phyloP scores from a whole-genome alignment of 2,329 filamentous ascomycete species.

The Trichothecium roseum region DNA sequence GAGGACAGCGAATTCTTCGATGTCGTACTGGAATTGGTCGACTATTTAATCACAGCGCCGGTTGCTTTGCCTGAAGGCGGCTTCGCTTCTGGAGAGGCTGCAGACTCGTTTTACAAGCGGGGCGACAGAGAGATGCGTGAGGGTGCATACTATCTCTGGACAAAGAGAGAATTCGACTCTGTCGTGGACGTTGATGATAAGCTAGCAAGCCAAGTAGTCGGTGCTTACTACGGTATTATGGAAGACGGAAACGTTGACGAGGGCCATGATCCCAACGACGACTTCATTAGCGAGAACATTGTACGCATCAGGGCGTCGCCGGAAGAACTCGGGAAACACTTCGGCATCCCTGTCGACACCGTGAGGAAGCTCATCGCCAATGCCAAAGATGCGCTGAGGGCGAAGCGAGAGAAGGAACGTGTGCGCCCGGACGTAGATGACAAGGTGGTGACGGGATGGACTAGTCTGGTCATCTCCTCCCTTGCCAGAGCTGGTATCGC shows the following conservation, averaged over 20 bases:
- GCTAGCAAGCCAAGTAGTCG: slow-evolving; percentile 61
- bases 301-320: slow-evolving; percentile 60
- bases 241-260: slow-evolving; percentile 78
- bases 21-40: slow-evolving; percentile 69
- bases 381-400: slow-evolving; percentile 57
- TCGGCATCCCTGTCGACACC: slow-evolving; percentile 60
- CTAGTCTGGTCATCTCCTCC: slow-evolving; percentile 76
- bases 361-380: slow-evolving; percentile 56
- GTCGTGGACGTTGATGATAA: slow-evolving; percentile 44
- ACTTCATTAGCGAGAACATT: slow-evolving; percentile 91
- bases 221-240: slow-evolving; percentile 74
- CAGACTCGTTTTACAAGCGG: slow-evolving; percentile 68
- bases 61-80: slow-evolving; percentile 60
- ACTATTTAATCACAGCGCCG: slow-evolving; percentile 69
- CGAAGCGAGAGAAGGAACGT: slow-evolving; percentile 63
- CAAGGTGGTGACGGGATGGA: slow-evolving; percentile 81
- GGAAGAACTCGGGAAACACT: slow-evolving; percentile 61
- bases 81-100: slow-evolving; percentile 82
- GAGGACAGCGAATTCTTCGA: slow-evolving; percentile 63
- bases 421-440: slow-evolving; percentile 72
- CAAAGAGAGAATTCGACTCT: slow-evolving; percentile 70
- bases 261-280: slow-evolving; percentile 79
- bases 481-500: slow-evolving; percentile 66
- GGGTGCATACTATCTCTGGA: slow-evolving; percentile 94
- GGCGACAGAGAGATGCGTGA: slow-evolving; percentile 75